Evolutionary conservation across 345 rosid genomes (phyloP), one percentile per base, ranked within the genome.

Genomic region (Dipteronia dyeriana): DNA sequence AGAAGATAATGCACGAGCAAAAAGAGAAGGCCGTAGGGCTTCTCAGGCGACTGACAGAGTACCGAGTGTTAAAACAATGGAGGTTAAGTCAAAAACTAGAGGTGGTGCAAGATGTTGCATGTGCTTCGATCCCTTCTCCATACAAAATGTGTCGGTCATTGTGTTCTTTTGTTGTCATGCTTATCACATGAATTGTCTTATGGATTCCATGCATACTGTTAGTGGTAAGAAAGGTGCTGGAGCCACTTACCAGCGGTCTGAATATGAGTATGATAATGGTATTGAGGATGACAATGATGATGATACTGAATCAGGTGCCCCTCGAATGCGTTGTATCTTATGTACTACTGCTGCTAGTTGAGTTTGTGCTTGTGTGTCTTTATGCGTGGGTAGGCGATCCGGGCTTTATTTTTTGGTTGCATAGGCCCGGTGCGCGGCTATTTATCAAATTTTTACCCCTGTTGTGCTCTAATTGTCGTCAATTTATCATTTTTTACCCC

Each of bases 141-240:
- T 94, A 75, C 94, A 88, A 80, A 90, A 87, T 17, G 94, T 87
- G 61, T 90, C 97, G 0, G 96, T 90, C 1, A 84, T 92, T 9
- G 84, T 87, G 66, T 97, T 97, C 94, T 94, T 92, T 82, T 97
- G 99, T 80, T 94, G 99, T 70, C 99, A 97, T 79, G 94, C 92
- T 53, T 94, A 97, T 84, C 99, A 97, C 84, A 83, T 72, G 88
- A 81, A 80, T 25, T 97, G 99, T 77, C 93, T 97, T 75, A 77
- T 75, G 89, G 99, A 94, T 82, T 90, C 97, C 25, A 86, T 90
- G 79, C 89, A 90, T 16, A 88, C 89, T 7, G 82, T 75, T 62
- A 85, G 68, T 20, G 79, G 77, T 77, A 83, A 89, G 66, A 84
- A 86, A 75, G 84, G 73, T 47, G 49, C 76, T 23, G 79, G 78